Conservation (phyloP, 108 stramenopile species). For the Nannochloropsis gaditana region DNA sequence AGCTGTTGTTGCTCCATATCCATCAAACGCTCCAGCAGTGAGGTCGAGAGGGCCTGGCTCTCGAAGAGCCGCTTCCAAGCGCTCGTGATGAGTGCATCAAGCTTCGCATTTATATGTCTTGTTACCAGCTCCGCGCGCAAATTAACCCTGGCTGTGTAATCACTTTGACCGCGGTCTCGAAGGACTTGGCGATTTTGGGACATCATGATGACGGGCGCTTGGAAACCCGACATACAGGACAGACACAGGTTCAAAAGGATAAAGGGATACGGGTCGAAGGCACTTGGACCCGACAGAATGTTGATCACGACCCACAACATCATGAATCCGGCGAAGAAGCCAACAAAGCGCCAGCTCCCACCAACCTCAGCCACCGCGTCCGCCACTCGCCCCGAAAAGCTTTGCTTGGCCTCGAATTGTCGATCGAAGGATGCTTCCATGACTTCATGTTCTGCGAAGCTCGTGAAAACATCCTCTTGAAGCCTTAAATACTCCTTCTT, state of each 20-base stretch:
- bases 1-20: background rate
- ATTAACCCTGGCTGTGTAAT: background rate
- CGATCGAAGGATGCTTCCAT: conserved; percentile 17
- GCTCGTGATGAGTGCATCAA: conserved; percentile 19
- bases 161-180: background rate
- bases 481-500: background rate
- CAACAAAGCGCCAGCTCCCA: background rate
- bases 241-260: background rate
- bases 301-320: background rate
- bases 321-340: background rate
- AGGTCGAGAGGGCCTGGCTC: conserved; percentile 17
- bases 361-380: background rate
- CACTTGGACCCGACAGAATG: background rate
- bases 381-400: background rate
- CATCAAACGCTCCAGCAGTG: background rate
- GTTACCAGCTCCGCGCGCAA: background rate
- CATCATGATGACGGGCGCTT: conserved; percentile 3
- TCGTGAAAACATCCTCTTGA: background rate
- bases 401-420: background rate
- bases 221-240: background rate
- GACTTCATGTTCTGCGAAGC: conserved; percentile 9
- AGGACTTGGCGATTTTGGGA: background rate
- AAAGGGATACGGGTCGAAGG: background rate
- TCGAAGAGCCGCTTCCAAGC: conserved; percentile 12
- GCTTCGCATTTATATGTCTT: background rate